Base-by-base conservation (phyloP, 345 rosid species). In the Acer campestre region DNA sequence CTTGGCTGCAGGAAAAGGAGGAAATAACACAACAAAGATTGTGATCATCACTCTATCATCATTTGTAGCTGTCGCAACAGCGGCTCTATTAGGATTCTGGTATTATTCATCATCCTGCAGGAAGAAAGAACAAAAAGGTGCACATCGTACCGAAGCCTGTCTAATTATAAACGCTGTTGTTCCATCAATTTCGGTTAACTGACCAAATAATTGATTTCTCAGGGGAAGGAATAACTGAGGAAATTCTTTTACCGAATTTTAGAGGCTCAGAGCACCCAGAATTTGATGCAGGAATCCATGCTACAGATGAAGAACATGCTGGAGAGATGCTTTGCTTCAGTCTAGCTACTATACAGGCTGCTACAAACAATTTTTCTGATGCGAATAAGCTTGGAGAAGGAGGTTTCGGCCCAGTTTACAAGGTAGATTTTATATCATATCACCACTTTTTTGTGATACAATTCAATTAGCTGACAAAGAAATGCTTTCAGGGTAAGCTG, bases 331-430 rank as follows among this genome's bases (percentile, higher is more conserved):
- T 66, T 63, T 53, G 49, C 74, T 74, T 84, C 61, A 65, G 38
- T 77, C 76, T 82, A 58, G n/a, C 12, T 14, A 55, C 83, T 42
- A 79, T 84, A 64, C 46, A 18, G 69, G 48, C 73, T 27, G 87
- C 85, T 48, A 89, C 90, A 29, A 81, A 84, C 80, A 63, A 82
- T 58, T 89, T 89, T 81, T 85, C 86, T 1, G 22, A 42, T 62
- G 79, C 16, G 3, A 89, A 89, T 53, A 89, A 84, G 79, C 84
- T 89, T 62, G 90, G 89, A 49, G 82, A 89, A 84, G 88, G 92
- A 1, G 90, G 92, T 27, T 87, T 87, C 56, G 92, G 92, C 29
- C 87, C 85, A 0, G 92, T 89, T 68, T 87, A 85, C 75, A 81
- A 79, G 89, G 90, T 87, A 35, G 38, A 35, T 35, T 35, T 35